Percentiles rank a stretch among this genome's conserved stretches.
Conservation (phyloP, 495 filamentous ascomycete species). For the Aspergillus sparsus region DNA sequence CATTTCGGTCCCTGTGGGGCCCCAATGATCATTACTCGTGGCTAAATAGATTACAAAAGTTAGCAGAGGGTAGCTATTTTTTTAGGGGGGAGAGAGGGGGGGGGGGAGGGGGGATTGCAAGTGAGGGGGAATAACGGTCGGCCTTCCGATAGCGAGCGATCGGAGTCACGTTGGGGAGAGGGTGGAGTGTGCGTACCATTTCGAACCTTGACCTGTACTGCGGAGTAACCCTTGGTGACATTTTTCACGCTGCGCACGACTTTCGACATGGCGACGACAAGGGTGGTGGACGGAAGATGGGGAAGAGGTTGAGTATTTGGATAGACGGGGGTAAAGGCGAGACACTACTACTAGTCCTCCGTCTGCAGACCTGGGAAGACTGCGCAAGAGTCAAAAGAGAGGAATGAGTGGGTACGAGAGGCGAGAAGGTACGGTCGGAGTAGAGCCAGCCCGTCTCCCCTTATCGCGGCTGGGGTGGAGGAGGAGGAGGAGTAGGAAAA, state of each 20-base stretch:
- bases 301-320: neutral
- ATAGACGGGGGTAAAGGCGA: conserved; percentile 10
- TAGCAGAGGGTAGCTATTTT: neutral
- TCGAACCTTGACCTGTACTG: conserved; percentile 96
- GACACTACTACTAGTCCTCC: neutral
- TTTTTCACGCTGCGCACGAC: conserved; percentile 99
- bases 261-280: conserved; percentile 75
- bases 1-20: conserved; percentile 97
- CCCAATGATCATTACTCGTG: conserved; percentile 99
- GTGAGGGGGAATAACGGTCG: conserved; percentile 1
- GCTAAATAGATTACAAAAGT: conserved; percentile 52
- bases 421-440: conserved; percentile 16
- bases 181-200: conserved; percentile 71
- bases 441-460: conserved; percentile 20
- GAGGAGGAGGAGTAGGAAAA: neutral
- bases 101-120: neutral
- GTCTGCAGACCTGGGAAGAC: neutral
- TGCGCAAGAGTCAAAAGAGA: neutral
- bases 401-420: conserved; percentile 24
- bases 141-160: conserved; percentile 13
- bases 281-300: conserved; percentile 2
- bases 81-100: no score
- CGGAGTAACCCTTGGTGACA: conserved; percentile 98
- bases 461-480: conserved; percentile 14
- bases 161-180: conserved; percentile 10